These are phyloP conservation scores for Pseudogymnoascus sp. DNA, from an alignment of 2,329 filamentous ascomycete species.

Conservation along the genomic window DNA sequence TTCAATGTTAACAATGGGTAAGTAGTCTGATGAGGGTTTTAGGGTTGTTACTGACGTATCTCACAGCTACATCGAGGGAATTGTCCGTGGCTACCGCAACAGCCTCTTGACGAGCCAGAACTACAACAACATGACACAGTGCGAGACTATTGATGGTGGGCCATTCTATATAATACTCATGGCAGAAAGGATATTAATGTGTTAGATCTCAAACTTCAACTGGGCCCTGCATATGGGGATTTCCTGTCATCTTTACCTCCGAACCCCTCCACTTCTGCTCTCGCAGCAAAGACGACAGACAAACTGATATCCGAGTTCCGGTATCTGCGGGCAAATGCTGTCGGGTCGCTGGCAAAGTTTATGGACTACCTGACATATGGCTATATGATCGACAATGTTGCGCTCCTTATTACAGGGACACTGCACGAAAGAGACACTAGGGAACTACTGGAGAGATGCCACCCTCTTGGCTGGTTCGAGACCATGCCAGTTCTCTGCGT, in stretches of 20 bases:
- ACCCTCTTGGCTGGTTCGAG: slow-evolving; percentile 97
- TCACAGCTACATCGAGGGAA: slow-evolving; percentile 85
- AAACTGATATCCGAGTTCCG: slow-evolving; percentile 97
- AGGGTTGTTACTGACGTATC: slow-evolving; percentile 22
- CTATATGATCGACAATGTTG: slow-evolving; percentile 99
- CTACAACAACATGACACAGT: slow-evolving; percentile 94
- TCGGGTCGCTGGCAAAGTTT: slow-evolving; percentile 84
- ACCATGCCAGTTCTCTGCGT: slow-evolving; percentile 97
- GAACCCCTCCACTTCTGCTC: slow-evolving; percentile 90
- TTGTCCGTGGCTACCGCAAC: slow-evolving; percentile 95
- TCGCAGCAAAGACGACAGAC: slow-evolving; percentile 92
- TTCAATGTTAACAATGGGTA: slow-evolving; percentile 94
- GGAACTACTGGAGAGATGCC: slow-evolving; percentile 89
- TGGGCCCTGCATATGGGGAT: slow-evolving; percentile 93
- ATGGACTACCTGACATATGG: slow-evolving; percentile 98
- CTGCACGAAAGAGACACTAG: slow-evolving; percentile 95
- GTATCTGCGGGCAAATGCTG: slow-evolving; percentile 89
- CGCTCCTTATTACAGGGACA: slow-evolving; percentile 93
- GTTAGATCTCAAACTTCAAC: slow-evolving; percentile 92
- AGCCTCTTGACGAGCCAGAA: slow-evolving; percentile 79
- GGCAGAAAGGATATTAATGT: slow-evolving; percentile 7
- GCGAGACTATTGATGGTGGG: slow-evolving; percentile 91
- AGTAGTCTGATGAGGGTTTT: slow-evolving; percentile 22
- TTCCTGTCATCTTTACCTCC: slow-evolving; percentile 89
- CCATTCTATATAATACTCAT: slow-evolving; percentile 9